Evolutionary conservation across 164 flowering plant genomes (phyloP).

Genomic region (Vitis cinerea): DNA sequence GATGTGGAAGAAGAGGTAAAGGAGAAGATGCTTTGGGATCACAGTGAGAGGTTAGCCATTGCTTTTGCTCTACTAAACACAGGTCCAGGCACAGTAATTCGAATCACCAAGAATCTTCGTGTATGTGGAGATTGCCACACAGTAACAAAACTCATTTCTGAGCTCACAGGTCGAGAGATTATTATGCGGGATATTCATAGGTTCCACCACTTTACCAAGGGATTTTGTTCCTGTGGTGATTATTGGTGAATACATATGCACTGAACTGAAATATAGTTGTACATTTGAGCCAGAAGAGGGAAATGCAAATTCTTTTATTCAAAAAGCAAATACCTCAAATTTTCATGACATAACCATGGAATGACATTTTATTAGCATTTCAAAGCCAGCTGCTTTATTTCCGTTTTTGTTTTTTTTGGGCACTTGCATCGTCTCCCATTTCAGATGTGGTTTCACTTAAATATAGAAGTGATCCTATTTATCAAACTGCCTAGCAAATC

Average conservation of each 20-base stretch:
- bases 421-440: background rate
- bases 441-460: slow-evolving; percentile 9
- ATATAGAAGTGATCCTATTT: slow-evolving; percentile 12
- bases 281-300: background rate
- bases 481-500: slow-evolving; percentile 18
- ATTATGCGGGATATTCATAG: slow-evolving; percentile 39
- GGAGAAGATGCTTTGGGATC: slow-evolving; percentile 48
- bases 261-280: background rate
- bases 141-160: slow-evolving; percentile 38
- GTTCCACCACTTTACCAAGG: slow-evolving; percentile 38
- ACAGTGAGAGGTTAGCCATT: slow-evolving; percentile 48
- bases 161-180: slow-evolving; percentile 36
- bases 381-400: background rate
- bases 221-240: slow-evolving; percentile 43
- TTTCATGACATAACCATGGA: background rate
- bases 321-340: background rate
- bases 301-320: background rate
- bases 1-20: slow-evolving; percentile 39
- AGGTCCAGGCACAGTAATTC: slow-evolving; percentile 24
- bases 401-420: background rate
- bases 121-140: slow-evolving; percentile 45
- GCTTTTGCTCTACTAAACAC: slow-evolving; percentile 44
- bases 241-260: slow-evolving; percentile 29
- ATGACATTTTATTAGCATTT: background rate
- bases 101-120: slow-evolving; percentile 48